A percentile compares a stretch with the other conserved stretches of the same genome.
These are phyloP conservation scores for Rugonectria rugulosa DNA, from an alignment of 2,329 filamentous ascomycete genomes.

Conservation along the genomic window DNA sequence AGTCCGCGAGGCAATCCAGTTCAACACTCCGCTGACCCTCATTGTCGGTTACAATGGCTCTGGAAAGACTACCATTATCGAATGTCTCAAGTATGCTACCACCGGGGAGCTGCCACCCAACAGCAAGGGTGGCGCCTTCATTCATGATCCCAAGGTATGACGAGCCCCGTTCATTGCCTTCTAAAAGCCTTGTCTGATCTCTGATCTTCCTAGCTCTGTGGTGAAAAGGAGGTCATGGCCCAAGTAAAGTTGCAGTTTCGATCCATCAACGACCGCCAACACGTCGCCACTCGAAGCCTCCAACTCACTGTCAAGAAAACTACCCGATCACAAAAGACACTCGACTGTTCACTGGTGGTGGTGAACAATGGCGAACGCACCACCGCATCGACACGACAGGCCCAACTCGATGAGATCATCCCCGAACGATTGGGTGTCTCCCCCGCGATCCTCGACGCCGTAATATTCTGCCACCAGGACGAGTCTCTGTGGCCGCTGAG, in stretches of 20 bases:
- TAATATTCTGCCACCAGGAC: constrained; percentile 99
- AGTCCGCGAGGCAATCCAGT: constrained; percentile 80
- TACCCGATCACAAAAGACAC: constrained; percentile 77
- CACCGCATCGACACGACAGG: constrained; percentile 79
- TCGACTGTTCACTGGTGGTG: constrained; percentile 81
- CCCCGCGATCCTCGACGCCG: constrained; percentile 86
- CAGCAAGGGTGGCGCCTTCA: constrained; percentile 88
- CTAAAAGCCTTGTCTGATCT: constrained; percentile 11
- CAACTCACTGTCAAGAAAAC: constrained; percentile 88
- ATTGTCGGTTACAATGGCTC: constrained; percentile 98
- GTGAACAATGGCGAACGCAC: constrained; percentile 81
- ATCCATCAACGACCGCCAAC: constrained; percentile 77
- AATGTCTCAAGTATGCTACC: constrained; percentile 97
- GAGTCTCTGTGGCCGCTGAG: constrained; percentile 98
- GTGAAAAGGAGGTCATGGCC: constrained; percentile 87
- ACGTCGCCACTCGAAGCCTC: constrained; percentile 84
- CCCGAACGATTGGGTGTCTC: constrained; percentile 89
- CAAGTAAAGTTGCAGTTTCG: constrained; percentile 92
- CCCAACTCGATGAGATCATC: constrained; percentile 83
- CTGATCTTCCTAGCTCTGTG: constrained; percentile 68
- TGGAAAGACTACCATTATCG: constrained; percentile 98
- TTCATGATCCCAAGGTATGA: constrained; percentile 89
- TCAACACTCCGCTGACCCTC: constrained; percentile 89
- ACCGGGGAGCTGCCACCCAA: constrained; percentile 94
- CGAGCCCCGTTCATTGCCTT: background rate